These are phyloP conservation scores for Dioscorea zingiberensis DNA, from an alignment of 106 monocot genomes.

Conservation along the genomic window DNA sequence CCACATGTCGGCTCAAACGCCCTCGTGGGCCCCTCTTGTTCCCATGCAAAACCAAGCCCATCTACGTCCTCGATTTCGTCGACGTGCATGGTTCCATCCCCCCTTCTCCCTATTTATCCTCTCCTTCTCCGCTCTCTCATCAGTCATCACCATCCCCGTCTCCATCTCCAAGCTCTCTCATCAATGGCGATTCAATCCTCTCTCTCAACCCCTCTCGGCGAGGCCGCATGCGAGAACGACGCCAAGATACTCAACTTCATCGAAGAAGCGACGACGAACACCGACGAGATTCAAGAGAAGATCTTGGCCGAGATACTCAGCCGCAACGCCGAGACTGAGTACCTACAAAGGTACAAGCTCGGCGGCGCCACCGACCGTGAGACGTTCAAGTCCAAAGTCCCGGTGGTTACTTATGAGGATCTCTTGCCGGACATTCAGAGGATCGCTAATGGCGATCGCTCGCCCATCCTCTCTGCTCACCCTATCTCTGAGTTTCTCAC, in stretches of 20 bases:
- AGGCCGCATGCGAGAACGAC: conserved; percentile 11
- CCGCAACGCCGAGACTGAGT: conserved; percentile 25
- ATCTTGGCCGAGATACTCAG: no score
- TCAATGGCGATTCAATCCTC: no score
- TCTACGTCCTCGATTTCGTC: conserved; percentile 2
- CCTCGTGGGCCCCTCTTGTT: not conserved
- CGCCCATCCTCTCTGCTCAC: conserved; percentile 49
- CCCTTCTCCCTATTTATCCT: conserved; percentile 19
- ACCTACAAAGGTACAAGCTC: conserved; percentile 34
- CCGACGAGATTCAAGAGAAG: no score
- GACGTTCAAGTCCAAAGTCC: conserved; percentile 42
- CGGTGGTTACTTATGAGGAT: conserved; percentile 69
- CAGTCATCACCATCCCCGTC: no score
- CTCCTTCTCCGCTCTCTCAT: not conserved
- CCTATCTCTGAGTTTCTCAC: conserved; percentile 81
- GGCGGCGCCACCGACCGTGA: conserved; percentile 23
- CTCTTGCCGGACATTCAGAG: conserved; percentile 58
- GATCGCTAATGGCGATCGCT: conserved; percentile 73
- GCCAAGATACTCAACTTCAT: conserved; percentile 37
- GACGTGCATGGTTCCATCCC: conserved; percentile 26
- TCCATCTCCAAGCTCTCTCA: no score
- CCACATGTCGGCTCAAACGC: no score
- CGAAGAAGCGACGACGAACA: conserved; percentile 20
- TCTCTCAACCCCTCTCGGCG: no score
- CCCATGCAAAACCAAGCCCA: not conserved